Percentiles rank a stretch among this genome's conserved stretches.
phyloP scores from a whole-genome alignment of 108 stramenopile species.

The Nitzschia palea region DNA sequence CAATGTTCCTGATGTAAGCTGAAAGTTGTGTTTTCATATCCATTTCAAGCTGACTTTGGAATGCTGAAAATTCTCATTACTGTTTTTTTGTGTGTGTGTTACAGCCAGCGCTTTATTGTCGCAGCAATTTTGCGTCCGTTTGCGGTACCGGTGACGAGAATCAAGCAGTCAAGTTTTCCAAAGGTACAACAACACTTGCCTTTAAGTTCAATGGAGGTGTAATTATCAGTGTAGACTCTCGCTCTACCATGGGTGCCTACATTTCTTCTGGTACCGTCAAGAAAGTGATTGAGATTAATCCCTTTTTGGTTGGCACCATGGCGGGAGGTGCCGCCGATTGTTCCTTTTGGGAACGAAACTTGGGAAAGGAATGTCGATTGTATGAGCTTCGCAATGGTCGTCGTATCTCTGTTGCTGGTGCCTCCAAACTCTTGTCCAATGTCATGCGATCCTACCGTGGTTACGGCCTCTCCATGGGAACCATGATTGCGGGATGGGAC shows the following conservation, averaged over 20 bases:
- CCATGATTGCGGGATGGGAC: slow-evolving; percentile 99
- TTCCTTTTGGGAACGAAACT: slow-evolving; percentile 98
- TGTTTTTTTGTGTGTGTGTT: slow-evolving; percentile 13
- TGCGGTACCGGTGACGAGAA: slow-evolving; percentile 74
- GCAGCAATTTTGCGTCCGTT: slow-evolving; percentile 86
- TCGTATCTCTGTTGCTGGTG: slow-evolving; percentile 97
- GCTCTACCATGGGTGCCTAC: slow-evolving; percentile 98
- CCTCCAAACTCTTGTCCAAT: slow-evolving; percentile 96
- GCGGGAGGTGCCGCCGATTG: slow-evolving; percentile 99
- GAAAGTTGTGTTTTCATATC: slow-evolving; percentile 9
- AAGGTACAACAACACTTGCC: slow-evolving; percentile 99
- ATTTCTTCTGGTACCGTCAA: slow-evolving; percentile 96
- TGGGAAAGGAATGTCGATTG: slow-evolving; percentile 96
- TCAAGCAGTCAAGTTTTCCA: slow-evolving; percentile 90
- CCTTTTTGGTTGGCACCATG: slow-evolving; percentile 99
- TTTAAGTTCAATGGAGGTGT: slow-evolving; percentile 98
- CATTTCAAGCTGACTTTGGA: background rate
- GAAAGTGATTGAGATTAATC: slow-evolving; percentile 99
- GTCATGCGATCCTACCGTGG: slow-evolving; percentile 97
- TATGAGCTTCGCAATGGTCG: slow-evolving; percentile 97
- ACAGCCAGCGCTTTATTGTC: slow-evolving; percentile 84
- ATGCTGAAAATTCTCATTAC: background rate
- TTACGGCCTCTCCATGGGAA: slow-evolving; percentile 98
- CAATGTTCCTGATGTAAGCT: slow-evolving; percentile 76
- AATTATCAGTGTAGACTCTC: slow-evolving; percentile 95